phyloP scores from a whole-genome alignment of 2,329 filamentous ascomycete genomes.

The Paraphoma chrysanthemicola region DNA sequence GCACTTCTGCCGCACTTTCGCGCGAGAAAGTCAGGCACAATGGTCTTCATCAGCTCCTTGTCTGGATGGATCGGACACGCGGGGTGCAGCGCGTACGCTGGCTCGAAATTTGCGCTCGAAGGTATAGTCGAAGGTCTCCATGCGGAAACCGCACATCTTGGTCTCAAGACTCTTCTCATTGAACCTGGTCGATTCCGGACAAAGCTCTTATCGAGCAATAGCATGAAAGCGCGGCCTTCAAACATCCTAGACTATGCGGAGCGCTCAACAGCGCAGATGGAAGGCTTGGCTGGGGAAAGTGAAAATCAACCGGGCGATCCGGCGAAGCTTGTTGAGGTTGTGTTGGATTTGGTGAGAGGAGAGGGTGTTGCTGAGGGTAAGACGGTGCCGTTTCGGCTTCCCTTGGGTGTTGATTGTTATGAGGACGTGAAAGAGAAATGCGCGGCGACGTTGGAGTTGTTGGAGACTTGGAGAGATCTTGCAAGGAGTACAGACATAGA shows the following conservation, averaged over 20 bases:
- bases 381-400: background rate
- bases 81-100: background rate
- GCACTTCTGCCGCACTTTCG: background rate
- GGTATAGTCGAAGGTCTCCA: background rate
- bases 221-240: background rate
- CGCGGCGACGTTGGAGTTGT: background rate
- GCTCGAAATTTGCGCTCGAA: background rate
- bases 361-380: conserved; percentile 3
- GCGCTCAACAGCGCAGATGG: background rate
- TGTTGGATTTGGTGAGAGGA: conserved; percentile 3
- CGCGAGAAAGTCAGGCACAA: background rate
- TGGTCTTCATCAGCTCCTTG: background rate
- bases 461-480: background rate
- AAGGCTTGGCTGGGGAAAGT: background rate
- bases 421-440: background rate
- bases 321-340: conserved; percentile 1
- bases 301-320: conserved; percentile 4
- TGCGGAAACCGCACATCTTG: background rate
- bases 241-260: background rate
- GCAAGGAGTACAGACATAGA: no score
- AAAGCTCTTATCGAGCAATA: background rate
- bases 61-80: background rate
- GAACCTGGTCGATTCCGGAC: background rate
- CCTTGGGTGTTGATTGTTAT: background rate
- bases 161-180: background rate